These are phyloP conservation scores for Microdochium trichocladiopsis DNA, from an alignment of 2,329 filamentous ascomycete species.

Conservation along the genomic window DNA sequence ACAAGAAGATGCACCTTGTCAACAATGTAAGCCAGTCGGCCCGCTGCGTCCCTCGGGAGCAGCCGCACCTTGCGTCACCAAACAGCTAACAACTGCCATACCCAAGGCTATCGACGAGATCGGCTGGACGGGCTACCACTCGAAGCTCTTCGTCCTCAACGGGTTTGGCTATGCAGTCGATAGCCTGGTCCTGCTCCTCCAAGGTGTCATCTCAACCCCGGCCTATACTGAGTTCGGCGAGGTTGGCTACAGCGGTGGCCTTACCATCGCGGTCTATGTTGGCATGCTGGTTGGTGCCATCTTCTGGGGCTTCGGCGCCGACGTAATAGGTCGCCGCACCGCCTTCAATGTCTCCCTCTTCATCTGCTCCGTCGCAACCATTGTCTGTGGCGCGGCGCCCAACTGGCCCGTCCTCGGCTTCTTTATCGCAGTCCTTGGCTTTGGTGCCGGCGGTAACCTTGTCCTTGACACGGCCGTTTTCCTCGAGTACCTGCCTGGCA, in stretches of 20 bases:
- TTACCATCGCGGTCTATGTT: slow-evolving; percentile 56
- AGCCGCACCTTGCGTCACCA: slow-evolving; percentile 1
- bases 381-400: slow-evolving; percentile 59
- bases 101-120: slow-evolving; percentile 24
- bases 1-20: slow-evolving; percentile 62
- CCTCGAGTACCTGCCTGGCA: slow-evolving; percentile 36
- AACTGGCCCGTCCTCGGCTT: slow-evolving; percentile 59
- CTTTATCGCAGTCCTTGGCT: slow-evolving; percentile 56
- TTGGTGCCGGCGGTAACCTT: slow-evolving; percentile 58
- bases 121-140: slow-evolving; percentile 33
- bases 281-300: slow-evolving; percentile 49
- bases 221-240: slow-evolving; percentile 53
- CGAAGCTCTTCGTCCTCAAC: slow-evolving; percentile 52
- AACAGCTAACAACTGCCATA: not conserved
- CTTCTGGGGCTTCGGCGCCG: slow-evolving; percentile 63
- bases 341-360: slow-evolving; percentile 64
- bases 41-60: not conserved
- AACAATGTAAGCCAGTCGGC: slow-evolving; percentile 47
- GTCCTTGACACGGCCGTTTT: slow-evolving; percentile 53
- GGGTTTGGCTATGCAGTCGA: slow-evolving; percentile 57
- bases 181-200: slow-evolving; percentile 48
- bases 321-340: slow-evolving; percentile 60
- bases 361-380: slow-evolving; percentile 52
- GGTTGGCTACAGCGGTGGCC: slow-evolving; percentile 43
- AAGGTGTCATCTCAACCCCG: slow-evolving; percentile 53